Percentiles rank a stretch among this genome's conserved stretches.
Conservation (phyloP, 208 protist species). For the Porcisia hertigi region DNA sequence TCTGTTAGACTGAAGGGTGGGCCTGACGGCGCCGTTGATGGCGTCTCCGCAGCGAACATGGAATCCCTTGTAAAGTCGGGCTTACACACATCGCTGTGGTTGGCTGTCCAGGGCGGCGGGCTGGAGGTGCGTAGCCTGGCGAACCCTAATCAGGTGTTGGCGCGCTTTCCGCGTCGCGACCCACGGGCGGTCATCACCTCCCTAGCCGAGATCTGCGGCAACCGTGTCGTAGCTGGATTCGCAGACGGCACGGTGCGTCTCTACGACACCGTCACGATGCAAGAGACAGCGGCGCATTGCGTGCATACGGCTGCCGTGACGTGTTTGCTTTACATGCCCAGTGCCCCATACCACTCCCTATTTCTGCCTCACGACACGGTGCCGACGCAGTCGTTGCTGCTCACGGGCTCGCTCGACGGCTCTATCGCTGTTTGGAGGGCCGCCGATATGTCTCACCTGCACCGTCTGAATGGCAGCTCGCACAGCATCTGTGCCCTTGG, state of each 20-base stretch:
- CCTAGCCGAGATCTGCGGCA: slow-evolving; percentile 47
- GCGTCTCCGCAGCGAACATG: slow-evolving; percentile 34
- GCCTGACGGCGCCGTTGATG: not conserved
- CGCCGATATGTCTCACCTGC: slow-evolving; percentile 48
- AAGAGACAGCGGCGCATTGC: slow-evolving; percentile 21
- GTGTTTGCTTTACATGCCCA: slow-evolving; percentile 35
- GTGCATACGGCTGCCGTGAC: slow-evolving; percentile 62
- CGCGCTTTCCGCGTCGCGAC: slow-evolving; percentile 25
- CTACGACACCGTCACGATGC: slow-evolving; percentile 46
- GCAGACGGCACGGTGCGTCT: slow-evolving; percentile 56
- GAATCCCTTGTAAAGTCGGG: slow-evolving; percentile 26
- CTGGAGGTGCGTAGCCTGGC: slow-evolving; percentile 64
- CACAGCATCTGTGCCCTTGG: slow-evolving; percentile 48
- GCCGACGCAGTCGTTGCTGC: slow-evolving; percentile 42
- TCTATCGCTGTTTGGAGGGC: slow-evolving; percentile 74
- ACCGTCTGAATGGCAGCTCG: slow-evolving; percentile 43
- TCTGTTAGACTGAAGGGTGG: not conserved
- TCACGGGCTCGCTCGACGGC: slow-evolving; percentile 59
- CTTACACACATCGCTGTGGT: slow-evolving; percentile 59
- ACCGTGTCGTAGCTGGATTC: slow-evolving; percentile 58
- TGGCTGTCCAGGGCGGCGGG: slow-evolving; percentile 51
- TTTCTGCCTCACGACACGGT: not conserved
- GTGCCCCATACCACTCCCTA: not conserved
- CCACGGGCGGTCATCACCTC: slow-evolving; percentile 46
- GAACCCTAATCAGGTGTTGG: slow-evolving; percentile 43